These are phyloP conservation scores for Plasmodium vivax DNA, from an alignment of 169 alveolate species.

Conservation along the genomic window DNA sequence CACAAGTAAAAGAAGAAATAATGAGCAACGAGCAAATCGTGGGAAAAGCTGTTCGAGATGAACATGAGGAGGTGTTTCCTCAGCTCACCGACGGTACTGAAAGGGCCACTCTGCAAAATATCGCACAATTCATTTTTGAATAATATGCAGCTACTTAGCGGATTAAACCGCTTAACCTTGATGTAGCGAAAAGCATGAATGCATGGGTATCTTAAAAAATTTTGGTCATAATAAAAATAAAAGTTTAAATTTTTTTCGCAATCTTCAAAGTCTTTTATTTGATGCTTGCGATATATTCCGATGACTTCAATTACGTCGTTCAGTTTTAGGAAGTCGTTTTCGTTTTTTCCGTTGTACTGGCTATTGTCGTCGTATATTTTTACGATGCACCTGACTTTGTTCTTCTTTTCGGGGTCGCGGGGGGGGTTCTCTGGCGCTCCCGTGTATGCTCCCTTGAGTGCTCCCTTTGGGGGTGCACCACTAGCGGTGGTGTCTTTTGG, in stretches of 20 bases:
- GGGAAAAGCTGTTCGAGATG: slow-evolving; percentile 32
- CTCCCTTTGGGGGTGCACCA: not conserved
- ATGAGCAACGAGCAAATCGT: slow-evolving; percentile 53
- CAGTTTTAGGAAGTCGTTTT: slow-evolving; percentile 37
- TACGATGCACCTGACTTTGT: slow-evolving; percentile 36
- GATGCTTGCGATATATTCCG: slow-evolving; percentile 69
- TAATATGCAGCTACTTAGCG: slow-evolving; percentile 52
- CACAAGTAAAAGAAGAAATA: slow-evolving; percentile 68
- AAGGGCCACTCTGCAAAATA: slow-evolving; percentile 52
- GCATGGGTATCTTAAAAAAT: slow-evolving; percentile 63
- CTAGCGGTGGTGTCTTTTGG: not conserved
- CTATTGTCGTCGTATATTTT: slow-evolving; percentile 72
- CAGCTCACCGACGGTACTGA: slow-evolving; percentile 17
- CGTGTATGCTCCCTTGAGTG: not conserved
- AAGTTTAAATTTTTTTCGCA: slow-evolving; percentile 42
- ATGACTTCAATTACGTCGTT: slow-evolving; percentile 68
- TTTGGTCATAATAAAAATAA: slow-evolving; percentile 68
- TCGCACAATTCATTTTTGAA: slow-evolving; percentile 41
- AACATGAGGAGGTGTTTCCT: slow-evolving; percentile 29
- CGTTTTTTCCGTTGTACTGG: slow-evolving; percentile 67
- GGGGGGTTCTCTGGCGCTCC: not conserved
- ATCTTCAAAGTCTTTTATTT: slow-evolving; percentile 57
- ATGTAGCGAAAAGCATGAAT: slow-evolving; percentile 61
- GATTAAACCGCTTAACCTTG: slow-evolving; percentile 60
- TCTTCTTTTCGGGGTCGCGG: not conserved